Evolutionary conservation across 805 yeast genomes (phyloP).

Genomic region (Nakazawaea holstii): DNA sequence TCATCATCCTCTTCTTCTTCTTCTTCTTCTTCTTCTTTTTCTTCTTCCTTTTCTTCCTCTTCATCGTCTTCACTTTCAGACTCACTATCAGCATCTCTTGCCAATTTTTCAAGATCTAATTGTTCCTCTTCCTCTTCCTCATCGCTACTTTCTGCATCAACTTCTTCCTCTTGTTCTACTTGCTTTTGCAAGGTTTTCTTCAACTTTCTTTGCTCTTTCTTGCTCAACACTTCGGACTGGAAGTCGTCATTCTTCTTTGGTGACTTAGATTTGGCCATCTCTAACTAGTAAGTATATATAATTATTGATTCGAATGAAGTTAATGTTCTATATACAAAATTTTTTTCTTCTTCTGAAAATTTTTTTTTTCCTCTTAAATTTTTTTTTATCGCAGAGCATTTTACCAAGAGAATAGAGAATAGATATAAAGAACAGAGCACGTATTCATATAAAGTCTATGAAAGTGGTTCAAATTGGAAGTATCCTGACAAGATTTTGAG

Average conservation of each 20-base stretch:
- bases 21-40: conserved; percentile 45
- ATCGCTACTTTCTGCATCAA: conserved; percentile 29
- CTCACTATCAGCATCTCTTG: conserved; percentile 26
- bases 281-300: conserved; percentile 7
- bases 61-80: conserved; percentile 25
- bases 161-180: conserved; percentile 34
- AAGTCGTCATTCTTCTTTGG: conserved; percentile 28
- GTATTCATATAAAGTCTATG: no score
- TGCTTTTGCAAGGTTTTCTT: conserved; percentile 38
- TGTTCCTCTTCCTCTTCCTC: conserved; percentile 24
- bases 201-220: conserved; percentile 57
- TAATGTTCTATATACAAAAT: background rate
- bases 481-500: no score
- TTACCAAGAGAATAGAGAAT: background rate
- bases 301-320: no score
- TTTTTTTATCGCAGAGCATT: background rate
- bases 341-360: background rate
- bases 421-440: background rate
- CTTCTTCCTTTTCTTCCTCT: conserved; percentile 33
- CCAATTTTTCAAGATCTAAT: conserved; percentile 21
- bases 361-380: background rate
- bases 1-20: conserved; percentile 75
- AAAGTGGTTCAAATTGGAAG: no score
- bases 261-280: conserved; percentile 11
- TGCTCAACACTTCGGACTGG: conserved; percentile 48